Base-by-base conservation (phyloP, 2,329 filamentous ascomycete genomes). In the Fusarium domesticum region DNA sequence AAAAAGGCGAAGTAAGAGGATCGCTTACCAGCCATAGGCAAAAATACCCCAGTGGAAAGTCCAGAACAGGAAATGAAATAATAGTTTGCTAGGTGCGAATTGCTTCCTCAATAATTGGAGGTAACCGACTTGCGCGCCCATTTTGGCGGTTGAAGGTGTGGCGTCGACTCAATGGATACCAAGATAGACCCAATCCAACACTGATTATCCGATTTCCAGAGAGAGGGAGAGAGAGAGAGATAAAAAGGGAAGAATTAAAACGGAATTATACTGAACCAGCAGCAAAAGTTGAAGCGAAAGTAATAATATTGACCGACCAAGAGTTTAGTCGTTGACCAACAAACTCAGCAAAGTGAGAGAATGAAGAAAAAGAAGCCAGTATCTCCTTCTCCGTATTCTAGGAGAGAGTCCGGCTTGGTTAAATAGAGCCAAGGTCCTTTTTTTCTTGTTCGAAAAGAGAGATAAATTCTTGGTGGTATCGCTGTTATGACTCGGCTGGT, bases 51-150 rank as follows among this genome's bases (percentile, higher is more conserved):
- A 82, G 63, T 96, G 90, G 33, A 88, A 71, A 4, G 76, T 77
- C 83, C 89, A 92, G 65, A 95, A 96, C 39, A 93, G 66, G 53
- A 88, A 58, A 65, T 95, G 86, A 68, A 95, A 96, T 37, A 86
- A 47, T 44, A 95, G 64, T 67, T 95, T 95, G 41, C 76, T 73
- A 14, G 77, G 68, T 42, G 81, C 82, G 48, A 91, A 78, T 69
- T 90, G 83, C 68, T 82, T 81, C 66, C 73, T 76, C 53, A 82
- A 53, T 51, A 78, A 59, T 55, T 70, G 66, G 49, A 57, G 35
- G 37, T 66, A 68, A 35, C 59, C 71, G 67, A 75, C 42, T 65
- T 74, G 69, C 43, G 68, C 64, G 48, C 57, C 62, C 64, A 68
- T 68, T 43, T 55, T 60, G 58, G 48, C 41, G 50, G 49, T 54